These are phyloP conservation scores for Aspergillus floridensis DNA, from an alignment of 2,329 filamentous ascomycete genomes.

Conservation along the genomic window DNA sequence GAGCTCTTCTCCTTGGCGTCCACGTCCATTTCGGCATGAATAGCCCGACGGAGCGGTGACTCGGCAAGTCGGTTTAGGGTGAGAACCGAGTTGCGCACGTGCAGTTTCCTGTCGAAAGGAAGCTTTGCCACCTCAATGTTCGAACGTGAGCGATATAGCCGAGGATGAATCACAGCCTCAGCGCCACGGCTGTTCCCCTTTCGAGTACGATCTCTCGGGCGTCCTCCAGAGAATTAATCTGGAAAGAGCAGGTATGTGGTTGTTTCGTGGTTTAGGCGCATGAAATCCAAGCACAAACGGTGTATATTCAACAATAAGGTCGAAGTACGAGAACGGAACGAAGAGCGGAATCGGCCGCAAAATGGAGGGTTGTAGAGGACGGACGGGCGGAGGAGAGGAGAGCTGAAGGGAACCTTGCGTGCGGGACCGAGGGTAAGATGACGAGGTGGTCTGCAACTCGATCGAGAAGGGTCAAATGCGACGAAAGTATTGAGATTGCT, in stretches of 20 bases:
- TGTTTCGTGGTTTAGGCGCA: constrained; percentile 16
- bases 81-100: constrained; percentile 1
- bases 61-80: background rate
- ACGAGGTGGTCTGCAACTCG: background rate
- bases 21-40: constrained; percentile 34
- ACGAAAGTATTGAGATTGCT: background rate
- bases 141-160: background rate
- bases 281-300: constrained; percentile 12
- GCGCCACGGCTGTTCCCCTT: background rate
- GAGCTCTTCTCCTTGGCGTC: constrained; percentile 36
- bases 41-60: background rate
- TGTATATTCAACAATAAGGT: background rate
- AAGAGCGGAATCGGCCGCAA: constrained; percentile 6
- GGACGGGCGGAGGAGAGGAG: background rate
- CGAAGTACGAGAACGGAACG: constrained; percentile 1
- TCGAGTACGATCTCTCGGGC: background rate
- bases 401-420: background rate
- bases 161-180: background rate
- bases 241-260: constrained; percentile 10
- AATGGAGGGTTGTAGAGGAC: background rate
- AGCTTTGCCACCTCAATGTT: background rate
- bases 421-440: background rate
- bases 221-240: constrained; percentile 6
- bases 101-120: background rate
- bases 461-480: background rate